These are phyloP conservation scores for Cryptococcus jaspeensis DNA, from an alignment of 1,284 basidiomycete genomes.

Conservation along the genomic window DNA sequence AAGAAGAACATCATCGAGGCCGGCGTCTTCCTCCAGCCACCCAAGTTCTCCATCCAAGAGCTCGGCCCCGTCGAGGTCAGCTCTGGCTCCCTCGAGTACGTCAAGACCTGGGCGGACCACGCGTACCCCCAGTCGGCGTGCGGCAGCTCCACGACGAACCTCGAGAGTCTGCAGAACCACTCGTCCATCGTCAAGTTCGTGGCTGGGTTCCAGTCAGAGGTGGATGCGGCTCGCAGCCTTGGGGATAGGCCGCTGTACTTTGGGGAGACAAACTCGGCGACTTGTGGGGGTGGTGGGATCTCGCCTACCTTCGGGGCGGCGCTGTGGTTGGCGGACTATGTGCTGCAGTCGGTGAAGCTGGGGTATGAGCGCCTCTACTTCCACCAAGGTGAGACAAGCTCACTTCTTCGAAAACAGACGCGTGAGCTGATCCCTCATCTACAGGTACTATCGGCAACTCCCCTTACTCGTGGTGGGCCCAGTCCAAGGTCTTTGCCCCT, in stretches of 20 bases:
- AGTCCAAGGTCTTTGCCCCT: constrained; percentile 44
- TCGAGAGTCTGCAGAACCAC: constrained; percentile 53
- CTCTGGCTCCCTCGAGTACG: not conserved
- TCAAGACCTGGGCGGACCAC: constrained; percentile 50
- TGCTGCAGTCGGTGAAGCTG: constrained; percentile 53
- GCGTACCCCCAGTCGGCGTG: constrained; percentile 57
- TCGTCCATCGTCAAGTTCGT: constrained; percentile 53
- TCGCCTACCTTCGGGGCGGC: constrained; percentile 55
- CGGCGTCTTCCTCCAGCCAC: constrained; percentile 52
- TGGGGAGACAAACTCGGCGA: constrained; percentile 57
- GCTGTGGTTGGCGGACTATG: constrained; percentile 56
- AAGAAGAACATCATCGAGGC: constrained; percentile 54
- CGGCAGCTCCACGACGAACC: constrained; percentile 52
- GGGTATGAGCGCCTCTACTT: constrained; percentile 54
- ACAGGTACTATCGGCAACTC: constrained; percentile 13
- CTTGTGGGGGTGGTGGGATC: constrained; percentile 55
- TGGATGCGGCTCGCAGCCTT: constrained; percentile 41
- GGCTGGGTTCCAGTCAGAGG: constrained; percentile 49
- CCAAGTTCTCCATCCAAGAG: constrained; percentile 49
- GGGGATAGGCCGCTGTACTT: constrained; percentile 52
- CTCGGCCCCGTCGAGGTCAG: constrained; percentile 42
- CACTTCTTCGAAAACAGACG: not conserved
- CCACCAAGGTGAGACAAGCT: constrained; percentile 51
- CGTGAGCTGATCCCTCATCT: not conserved
- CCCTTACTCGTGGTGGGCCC: constrained; percentile 18